These are phyloP conservation scores for Skeletonema costatum DNA, from an alignment of 108 stramenopile genomes.

Conservation along the genomic window DNA sequence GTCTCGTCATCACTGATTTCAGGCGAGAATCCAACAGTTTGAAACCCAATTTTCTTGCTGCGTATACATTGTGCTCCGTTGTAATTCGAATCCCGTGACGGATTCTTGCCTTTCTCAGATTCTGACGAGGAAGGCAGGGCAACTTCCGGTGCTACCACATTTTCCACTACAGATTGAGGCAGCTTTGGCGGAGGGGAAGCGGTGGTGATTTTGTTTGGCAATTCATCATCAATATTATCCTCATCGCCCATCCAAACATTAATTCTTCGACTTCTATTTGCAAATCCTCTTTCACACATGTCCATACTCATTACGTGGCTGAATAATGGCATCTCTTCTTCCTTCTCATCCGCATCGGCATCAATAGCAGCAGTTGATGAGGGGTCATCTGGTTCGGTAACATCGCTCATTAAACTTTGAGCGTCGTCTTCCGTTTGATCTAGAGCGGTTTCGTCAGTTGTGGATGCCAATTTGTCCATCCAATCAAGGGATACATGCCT, in stretches of 20 bases:
- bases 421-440: too few relatives aligned
- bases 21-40: constrained; percentile 33
- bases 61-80: constrained; percentile 39
- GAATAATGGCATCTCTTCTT: background rate
- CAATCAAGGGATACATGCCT: constrained; percentile 66
- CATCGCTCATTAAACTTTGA: background rate
- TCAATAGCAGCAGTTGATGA: background rate
- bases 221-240: background rate
- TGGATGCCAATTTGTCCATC: constrained; percentile 11
- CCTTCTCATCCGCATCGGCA: background rate
- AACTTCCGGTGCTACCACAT: background rate
- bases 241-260: constrained; percentile 23
- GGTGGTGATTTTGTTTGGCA: background rate
- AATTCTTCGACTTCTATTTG: constrained; percentile 15
- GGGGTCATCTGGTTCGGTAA: background rate
- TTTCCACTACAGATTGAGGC: background rate
- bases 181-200: background rate
- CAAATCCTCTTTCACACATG: constrained; percentile 29
- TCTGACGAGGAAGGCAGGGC: background rate
- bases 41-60: constrained; percentile 40
- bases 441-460: background rate
- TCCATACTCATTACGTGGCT: constrained; percentile 39
- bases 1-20: constrained; percentile 3
- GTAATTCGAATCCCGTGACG: background rate
- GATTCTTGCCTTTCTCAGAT: background rate